A percentile compares a stretch with the other conserved stretches of the same genome.
Conservation (phyloP, 192 early-diverging fungal genomes). For the Rhizophlyctis rosea region DNA sequence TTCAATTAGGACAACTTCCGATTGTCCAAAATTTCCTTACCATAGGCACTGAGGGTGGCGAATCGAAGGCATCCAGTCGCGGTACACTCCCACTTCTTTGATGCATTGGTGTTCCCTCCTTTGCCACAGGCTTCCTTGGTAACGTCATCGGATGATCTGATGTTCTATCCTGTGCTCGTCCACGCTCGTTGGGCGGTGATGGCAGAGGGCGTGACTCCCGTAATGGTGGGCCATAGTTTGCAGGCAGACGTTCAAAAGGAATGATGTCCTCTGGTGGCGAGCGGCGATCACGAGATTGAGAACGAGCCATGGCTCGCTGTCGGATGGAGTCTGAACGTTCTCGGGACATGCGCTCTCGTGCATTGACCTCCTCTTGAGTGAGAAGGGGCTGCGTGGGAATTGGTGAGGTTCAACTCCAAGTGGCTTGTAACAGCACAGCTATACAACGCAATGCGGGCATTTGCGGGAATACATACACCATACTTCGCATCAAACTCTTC, state of each 20-base stretch:
- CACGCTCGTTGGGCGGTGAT: no score
- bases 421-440: no score
- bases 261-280: background rate
- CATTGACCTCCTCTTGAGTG: background rate
- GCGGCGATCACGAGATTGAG: background rate
- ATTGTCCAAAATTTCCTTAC: no score
- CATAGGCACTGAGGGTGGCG: no score
- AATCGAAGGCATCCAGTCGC: constrained; percentile 4
- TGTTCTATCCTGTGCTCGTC: background rate
- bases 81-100: constrained; percentile 2
- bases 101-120: no score
- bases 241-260: background rate
- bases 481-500: constrained; percentile 9
- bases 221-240: background rate
- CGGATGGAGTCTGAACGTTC: background rate
- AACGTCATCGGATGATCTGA: background rate
- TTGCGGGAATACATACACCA: constrained; percentile 4
- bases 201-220: no score
- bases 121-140: background rate
- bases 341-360: background rate
- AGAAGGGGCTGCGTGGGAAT: background rate
- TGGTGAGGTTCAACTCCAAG: no score
- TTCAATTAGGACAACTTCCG: no score
- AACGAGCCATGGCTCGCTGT: background rate
- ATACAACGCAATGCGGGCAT: no score